phyloP scores from a whole-genome alignment of 1,284 basidiomycete genomes.

The Porodaedalea pini region DNA sequence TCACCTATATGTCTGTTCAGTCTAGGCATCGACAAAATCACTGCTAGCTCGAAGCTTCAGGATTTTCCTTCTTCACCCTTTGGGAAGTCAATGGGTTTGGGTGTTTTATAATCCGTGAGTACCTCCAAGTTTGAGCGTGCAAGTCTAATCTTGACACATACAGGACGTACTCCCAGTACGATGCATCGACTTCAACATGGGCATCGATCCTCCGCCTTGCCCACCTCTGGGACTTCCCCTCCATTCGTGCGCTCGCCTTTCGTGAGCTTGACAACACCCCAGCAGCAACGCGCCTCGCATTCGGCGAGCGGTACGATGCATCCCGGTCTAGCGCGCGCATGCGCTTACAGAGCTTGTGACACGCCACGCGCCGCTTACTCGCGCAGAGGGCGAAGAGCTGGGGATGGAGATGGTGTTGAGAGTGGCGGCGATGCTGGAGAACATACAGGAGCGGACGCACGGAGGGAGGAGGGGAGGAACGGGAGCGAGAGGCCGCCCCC shows the following conservation, averaged over 20 bases:
- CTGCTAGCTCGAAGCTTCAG: no score
- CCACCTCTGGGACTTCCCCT: constrained; percentile 22
- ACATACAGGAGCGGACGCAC: constrained; percentile 38
- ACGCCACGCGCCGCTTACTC: constrained; percentile 51
- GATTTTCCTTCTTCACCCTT: no score
- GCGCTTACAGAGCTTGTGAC: constrained; percentile 40
- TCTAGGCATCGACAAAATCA: no score
- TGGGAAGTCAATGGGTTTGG: no score
- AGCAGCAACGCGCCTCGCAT: constrained; percentile 45
- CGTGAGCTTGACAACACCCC: constrained; percentile 8
- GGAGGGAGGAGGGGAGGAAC: no score
- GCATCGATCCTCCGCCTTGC: constrained; percentile 23
- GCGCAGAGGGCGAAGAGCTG: constrained; percentile 53
- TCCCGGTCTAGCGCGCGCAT: constrained; percentile 45
- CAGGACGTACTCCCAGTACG: constrained; percentile 12
- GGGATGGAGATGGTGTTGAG: constrained; percentile 57
- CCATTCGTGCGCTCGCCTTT: constrained; percentile 22
- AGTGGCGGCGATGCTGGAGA: constrained; percentile 58
- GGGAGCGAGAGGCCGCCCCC: no score
- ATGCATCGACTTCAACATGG: constrained; percentile 15
- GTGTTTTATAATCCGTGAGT: constrained; percentile 47
- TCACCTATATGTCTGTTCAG: no score
- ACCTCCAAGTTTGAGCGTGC: not conserved
- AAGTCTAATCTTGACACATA: not conserved
- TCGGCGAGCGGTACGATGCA: constrained; percentile 52